Percentiles rank a stretch among this genome's conserved stretches.
These are phyloP conservation scores for Aureobasidium leucospermi DNA, from an alignment of 2,329 filamentous ascomycete species.

Conservation along the genomic window DNA sequence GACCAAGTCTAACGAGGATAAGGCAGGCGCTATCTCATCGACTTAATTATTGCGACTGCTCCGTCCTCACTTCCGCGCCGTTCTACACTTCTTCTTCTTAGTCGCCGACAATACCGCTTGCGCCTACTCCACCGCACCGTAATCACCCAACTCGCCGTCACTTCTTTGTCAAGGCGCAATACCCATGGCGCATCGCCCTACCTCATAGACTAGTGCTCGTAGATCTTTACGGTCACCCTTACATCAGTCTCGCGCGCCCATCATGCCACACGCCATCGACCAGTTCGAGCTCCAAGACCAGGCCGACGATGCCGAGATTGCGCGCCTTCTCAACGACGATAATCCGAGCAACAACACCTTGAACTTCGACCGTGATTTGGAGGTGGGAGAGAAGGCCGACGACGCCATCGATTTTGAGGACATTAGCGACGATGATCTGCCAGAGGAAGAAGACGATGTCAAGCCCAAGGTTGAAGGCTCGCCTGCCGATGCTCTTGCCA, in stretches of 20 bases:
- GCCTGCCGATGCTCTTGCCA: slow-evolving; percentile 1
- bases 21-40: not conserved
- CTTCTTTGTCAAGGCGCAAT: not conserved
- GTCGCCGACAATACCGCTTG: not conserved
- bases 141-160: not conserved
- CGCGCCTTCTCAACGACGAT: slow-evolving; percentile 23
- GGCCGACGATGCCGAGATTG: slow-evolving; percentile 25
- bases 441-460: slow-evolving; percentile 60
- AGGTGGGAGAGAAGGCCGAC: slow-evolving; percentile 69
- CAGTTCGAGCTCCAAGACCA: slow-evolving; percentile 18
- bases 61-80: no score
- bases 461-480: slow-evolving; percentile 11
- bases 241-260: not conserved
- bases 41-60: not conserved
- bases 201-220: not conserved
- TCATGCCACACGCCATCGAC: slow-evolving; percentile 34
- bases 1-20: not conserved
- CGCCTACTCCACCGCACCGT: not conserved
- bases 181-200: not conserved
- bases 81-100: no score
- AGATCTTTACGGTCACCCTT: not conserved
- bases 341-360: slow-evolving; percentile 22
- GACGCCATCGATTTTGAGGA: slow-evolving; percentile 88
- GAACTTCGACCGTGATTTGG: slow-evolving; percentile 30
- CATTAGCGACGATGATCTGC: slow-evolving; percentile 84